Evolutionary conservation across 441 rosid genomes (phyloP).

Genomic region (Jatropha podagrica): DNA sequence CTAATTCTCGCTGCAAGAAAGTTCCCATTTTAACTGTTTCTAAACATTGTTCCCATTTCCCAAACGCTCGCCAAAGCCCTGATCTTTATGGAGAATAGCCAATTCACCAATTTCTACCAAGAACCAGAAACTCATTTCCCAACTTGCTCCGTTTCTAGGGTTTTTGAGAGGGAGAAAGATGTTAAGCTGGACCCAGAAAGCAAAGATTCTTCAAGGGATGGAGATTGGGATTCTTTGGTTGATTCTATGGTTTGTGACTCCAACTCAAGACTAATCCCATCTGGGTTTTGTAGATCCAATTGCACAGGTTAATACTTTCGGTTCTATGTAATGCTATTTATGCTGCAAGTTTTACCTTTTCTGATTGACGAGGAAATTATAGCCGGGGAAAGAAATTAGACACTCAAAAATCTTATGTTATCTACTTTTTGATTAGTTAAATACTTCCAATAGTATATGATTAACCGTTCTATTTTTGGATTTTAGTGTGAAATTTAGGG

Average conservation of each 20-base stretch:
- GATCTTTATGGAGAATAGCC: constrained; percentile 43
- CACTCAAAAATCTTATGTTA: neutral
- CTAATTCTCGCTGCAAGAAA: constrained; percentile 7
- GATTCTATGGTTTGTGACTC: constrained; percentile 78
- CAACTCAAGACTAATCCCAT: constrained; percentile 49
- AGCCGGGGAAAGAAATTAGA: neutral
- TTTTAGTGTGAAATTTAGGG: neutral
- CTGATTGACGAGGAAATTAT: neutral
- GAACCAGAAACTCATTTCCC: constrained; percentile 27
- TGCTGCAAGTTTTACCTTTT: neutral
- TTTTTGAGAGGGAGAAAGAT: constrained; percentile 36
- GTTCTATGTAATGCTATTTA: neutral
- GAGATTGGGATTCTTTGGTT: constrained; percentile 37
- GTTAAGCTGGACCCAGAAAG: constrained; percentile 32
- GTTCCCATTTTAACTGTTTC: neutral
- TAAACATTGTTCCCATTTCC: constrained; percentile 10
- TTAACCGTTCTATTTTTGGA: neutral
- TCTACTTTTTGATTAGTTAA: neutral
- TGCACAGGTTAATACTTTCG: constrained; percentile 42
- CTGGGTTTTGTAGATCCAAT: constrained; percentile 53
- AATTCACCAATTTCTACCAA: constrained; percentile 20
- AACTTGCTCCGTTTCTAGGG: constrained; percentile 26
- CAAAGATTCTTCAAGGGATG: constrained; percentile 37
- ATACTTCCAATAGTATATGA: too few relatives aligned
- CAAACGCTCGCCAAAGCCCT: neutral